These are phyloP conservation scores for Leccinum brunneo-olivaceum DNA, from an alignment of 1,284 basidiomycete species.

Conservation along the genomic window DNA sequence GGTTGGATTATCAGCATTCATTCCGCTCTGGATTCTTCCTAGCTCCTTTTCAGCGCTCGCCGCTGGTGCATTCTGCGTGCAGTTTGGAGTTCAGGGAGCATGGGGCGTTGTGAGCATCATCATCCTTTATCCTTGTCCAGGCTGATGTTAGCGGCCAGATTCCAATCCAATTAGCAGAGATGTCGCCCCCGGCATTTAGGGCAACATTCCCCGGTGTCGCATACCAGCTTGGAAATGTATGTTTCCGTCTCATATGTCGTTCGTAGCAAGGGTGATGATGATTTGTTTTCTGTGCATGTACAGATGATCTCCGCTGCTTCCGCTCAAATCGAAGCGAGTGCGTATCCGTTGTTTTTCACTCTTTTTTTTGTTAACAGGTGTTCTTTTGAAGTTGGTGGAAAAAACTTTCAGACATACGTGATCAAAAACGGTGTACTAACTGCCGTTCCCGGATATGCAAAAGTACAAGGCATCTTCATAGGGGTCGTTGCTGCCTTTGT, in stretches of 20 bases:
- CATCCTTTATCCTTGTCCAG: not conserved
- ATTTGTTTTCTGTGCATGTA: constrained; percentile 4
- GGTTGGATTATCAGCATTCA: constrained; percentile 42
- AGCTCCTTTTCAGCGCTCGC: constrained; percentile 55
- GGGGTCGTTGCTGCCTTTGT: constrained; percentile 68
- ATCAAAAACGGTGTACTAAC: constrained; percentile 38
- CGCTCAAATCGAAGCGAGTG: constrained; percentile 86
- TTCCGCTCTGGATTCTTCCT: constrained; percentile 84
- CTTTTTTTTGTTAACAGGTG: not conserved
- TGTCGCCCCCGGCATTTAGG: constrained; percentile 88
- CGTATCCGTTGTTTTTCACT: constrained; percentile 25
- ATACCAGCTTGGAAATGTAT: constrained; percentile 77
- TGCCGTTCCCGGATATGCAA: constrained; percentile 75
- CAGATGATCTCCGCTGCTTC: constrained; percentile 85
- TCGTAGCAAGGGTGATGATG: not conserved
- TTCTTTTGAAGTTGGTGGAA: constrained; percentile 47
- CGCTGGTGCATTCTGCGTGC: constrained; percentile 83
- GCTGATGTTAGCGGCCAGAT: constrained; percentile 37
- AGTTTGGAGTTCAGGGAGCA: constrained; percentile 80
- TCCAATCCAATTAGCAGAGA: constrained; percentile 84
- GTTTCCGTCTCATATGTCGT: constrained; percentile 12
- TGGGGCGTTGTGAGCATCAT: constrained; percentile 55
- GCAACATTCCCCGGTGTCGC: constrained; percentile 90
- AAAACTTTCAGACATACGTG: constrained; percentile 49
- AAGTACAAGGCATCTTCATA: constrained; percentile 82